These are phyloP conservation scores for Euphorbia neoarborescens DNA, from an alignment of 441 rosid species.

Conservation along the genomic window DNA sequence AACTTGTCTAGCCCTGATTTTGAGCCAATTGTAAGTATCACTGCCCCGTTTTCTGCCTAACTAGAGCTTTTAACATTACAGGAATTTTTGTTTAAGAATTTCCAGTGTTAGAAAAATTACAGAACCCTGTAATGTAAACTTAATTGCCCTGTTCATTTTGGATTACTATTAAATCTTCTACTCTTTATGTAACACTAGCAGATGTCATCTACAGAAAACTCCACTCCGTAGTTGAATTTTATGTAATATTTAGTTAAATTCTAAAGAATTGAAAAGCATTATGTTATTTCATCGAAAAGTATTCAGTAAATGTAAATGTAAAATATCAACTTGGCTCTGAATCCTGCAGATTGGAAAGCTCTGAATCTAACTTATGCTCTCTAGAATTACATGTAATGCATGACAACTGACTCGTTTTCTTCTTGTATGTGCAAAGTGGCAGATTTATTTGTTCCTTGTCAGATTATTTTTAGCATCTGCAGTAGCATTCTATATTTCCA, in stretches of 20 bases:
- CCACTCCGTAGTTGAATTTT: not conserved
- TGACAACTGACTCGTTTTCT: slow-evolving; percentile 15
- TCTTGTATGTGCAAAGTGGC: slow-evolving; percentile 63
- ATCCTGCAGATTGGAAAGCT: slow-evolving; percentile 98
- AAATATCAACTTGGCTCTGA: not conserved
- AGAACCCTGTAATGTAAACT: not conserved
- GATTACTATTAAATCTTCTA: not conserved
- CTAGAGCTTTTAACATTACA: not conserved
- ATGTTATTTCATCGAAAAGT: not conserved
- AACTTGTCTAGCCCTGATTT: slow-evolving; percentile 80
- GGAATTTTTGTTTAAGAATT: not conserved
- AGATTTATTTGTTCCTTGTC: slow-evolving; percentile 62
- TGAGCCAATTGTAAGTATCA: slow-evolving; percentile 63
- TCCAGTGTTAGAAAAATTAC: not conserved
- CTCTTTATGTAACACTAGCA: not conserved
- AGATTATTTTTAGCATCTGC: slow-evolving; percentile 83
- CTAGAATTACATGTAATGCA: not conserved
- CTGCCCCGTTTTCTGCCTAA: not conserved
- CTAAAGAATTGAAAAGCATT: not conserved
- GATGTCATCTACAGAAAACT: slow-evolving; percentile 1
- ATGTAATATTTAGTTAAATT: not conserved
- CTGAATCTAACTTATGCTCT: slow-evolving; percentile 7
- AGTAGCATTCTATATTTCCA: slow-evolving; percentile 59
- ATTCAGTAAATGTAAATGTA: not conserved
- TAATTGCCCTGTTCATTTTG: not conserved